phyloP scores from a whole-genome alignment of 164 flowering plant species.

The Santalum album region DNA sequence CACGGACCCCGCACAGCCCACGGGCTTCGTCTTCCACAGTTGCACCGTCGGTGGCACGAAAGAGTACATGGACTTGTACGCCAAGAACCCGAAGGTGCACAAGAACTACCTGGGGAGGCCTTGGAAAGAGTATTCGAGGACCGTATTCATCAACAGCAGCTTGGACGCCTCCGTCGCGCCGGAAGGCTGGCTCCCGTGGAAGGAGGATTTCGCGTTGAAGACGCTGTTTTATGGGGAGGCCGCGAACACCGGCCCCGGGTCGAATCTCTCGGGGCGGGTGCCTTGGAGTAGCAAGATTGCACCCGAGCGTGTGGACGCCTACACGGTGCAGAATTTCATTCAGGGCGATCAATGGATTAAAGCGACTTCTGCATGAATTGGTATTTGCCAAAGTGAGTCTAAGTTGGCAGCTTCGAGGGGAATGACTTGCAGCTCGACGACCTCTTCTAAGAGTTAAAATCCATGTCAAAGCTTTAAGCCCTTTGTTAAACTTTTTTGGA shows the following conservation, averaged over 20 bases:
- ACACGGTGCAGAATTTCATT: conserved; percentile 67
- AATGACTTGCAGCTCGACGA: too few relatives aligned
- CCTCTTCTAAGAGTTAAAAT: too few relatives aligned
- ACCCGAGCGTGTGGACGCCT: conserved; percentile 34
- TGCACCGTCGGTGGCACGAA: conserved; percentile 68
- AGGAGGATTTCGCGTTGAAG: conserved; percentile 48
- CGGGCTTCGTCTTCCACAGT: conserved; percentile 70
- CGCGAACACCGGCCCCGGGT: conserved; percentile 50
- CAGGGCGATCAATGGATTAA: conserved; percentile 75
- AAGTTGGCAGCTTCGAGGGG: too few relatives aligned
- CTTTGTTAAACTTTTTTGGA: too few relatives aligned
- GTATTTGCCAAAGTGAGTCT: too few relatives aligned
- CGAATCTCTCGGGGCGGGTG: conserved; percentile 39
- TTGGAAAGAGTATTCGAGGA: conserved; percentile 83
- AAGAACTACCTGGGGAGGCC: conserved; percentile 77
- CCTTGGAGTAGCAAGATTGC: conserved; percentile 78
- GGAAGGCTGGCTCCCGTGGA: conserved; percentile 81
- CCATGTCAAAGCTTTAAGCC: too few relatives aligned
- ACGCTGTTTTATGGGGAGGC: conserved; percentile 83
- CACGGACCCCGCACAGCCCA: conserved; percentile 65
- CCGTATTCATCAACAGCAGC: conserved; percentile 49
- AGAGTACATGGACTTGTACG: conserved; percentile 48
- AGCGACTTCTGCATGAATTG: too few relatives aligned
- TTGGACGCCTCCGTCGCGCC: conserved; percentile 39
- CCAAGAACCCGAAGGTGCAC: conserved; percentile 47